Evolutionary conservation across 768 basidiomycete species (phyloP), one percentile per base, ranked within the genome.

Genomic region (Suillus variegatus): DNA sequence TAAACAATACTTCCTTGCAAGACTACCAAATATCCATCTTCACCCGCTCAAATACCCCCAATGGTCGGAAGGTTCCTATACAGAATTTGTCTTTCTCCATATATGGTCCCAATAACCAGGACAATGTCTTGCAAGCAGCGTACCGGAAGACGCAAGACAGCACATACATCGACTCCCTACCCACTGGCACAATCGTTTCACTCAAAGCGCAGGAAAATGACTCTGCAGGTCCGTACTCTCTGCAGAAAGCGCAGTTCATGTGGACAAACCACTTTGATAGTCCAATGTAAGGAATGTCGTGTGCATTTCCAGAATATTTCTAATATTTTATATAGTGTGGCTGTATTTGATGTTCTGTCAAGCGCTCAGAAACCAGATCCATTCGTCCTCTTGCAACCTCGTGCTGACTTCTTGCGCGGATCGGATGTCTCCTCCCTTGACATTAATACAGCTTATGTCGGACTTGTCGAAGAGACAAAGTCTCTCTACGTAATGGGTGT

Each of bases 21-120:
- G 97, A 98, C 73, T 98, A 98, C 72, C 88, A 93, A 66, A 87
- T 99, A 63, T 86, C 92, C 47, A 95, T 98, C 61, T 88, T 89
- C 75, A 85, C 88, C 16, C 85, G 85, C 25, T 81, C 85, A 0
- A 71, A 77, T 25, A 72, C 79, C 1, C 66, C 76, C 5, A 75
- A 77, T 4, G 74, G 76, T 28, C 75, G 75, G 9, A 76, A 73
- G 20, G 73, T 83, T 7, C 85, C 83, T 25, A 80, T 87, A 14
- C 97, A 98, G 71, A 92, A 92, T 62, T 84, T 99, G 18, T 88
- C 89, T 0, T 97, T 95, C 77, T 97, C 96, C 0, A 87, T 90
- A 0, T 98, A 98, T 75, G 94, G 95, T 0, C 95, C 97, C 6
- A 96, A 96, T 75, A 94, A 91, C 72, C 88, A 91, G 76, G 93